Percentiles rank a stretch among this genome's conserved stretches.
Conservation (phyloP, 1,139 yeast species). For the Chernovozyma aurita region DNA sequence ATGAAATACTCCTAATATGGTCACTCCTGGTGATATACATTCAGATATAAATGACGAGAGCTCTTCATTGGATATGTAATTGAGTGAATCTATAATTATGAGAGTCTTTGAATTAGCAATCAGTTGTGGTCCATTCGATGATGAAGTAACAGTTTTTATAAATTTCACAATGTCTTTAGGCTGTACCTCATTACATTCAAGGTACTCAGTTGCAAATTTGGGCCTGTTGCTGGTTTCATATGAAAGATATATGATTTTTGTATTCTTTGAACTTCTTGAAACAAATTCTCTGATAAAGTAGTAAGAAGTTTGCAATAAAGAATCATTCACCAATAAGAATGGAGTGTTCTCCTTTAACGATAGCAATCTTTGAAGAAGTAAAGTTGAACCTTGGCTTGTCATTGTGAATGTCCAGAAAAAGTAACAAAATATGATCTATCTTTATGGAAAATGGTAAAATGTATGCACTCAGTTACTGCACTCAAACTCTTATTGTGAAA, state of each 20-base stretch:
- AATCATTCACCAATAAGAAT: slow-evolving; percentile 63
- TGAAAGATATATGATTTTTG: slow-evolving; percentile 48
- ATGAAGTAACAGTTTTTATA: slow-evolving; percentile 8
- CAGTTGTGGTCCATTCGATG: not conserved
- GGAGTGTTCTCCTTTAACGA: slow-evolving; percentile 71
- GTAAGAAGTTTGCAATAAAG: slow-evolving; percentile 63
- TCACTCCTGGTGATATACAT: slow-evolving; percentile 49
- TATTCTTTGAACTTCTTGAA: slow-evolving; percentile 26
- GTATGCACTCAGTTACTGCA: too few relatives aligned
- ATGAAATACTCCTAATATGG: slow-evolving; percentile 62
- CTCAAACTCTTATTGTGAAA: too few relatives aligned
- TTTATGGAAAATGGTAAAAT: too few relatives aligned
- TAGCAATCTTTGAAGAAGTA: slow-evolving; percentile 58
- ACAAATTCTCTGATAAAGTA: slow-evolving; percentile 55
- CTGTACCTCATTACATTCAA: slow-evolving; percentile 23
- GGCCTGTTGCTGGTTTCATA: slow-evolving; percentile 61
- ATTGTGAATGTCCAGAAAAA: too few relatives aligned
- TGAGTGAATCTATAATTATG: slow-evolving; percentile 65
- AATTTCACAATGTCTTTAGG: slow-evolving; percentile 14
- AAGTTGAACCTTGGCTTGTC: slow-evolving; percentile 52
- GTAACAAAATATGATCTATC: too few relatives aligned
- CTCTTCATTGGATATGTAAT: slow-evolving; percentile 46
- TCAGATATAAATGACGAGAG: slow-evolving; percentile 51
- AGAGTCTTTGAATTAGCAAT: slow-evolving; percentile 13
- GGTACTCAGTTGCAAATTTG: slow-evolving; percentile 40